phyloP scores from a whole-genome alignment of 2,329 filamentous ascomycete species.

The Lomentospora prolificans region DNA sequence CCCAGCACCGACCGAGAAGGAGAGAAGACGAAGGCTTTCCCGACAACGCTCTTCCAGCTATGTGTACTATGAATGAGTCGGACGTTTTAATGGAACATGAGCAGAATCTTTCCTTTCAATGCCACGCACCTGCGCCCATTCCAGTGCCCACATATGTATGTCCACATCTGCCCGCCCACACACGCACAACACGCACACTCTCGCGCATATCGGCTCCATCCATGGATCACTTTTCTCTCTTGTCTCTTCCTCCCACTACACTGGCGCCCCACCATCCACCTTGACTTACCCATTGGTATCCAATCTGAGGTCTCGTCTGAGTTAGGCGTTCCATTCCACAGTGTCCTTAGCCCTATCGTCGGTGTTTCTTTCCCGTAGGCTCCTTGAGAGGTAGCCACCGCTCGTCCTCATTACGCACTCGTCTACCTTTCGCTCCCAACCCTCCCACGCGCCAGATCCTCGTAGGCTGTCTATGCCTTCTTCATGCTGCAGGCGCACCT shows the following conservation, averaged over 20 bases:
- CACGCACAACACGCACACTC: slow-evolving; percentile 2
- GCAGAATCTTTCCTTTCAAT: not conserved
- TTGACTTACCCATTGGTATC: not conserved
- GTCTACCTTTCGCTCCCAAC: not conserved
- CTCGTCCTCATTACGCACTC: not conserved
- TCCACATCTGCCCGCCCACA: slow-evolving; percentile 4
- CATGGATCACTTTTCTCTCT: not conserved
- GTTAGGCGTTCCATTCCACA: not conserved
- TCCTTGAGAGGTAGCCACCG: not conserved
- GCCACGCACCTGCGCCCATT: not conserved
- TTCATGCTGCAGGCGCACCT: not conserved
- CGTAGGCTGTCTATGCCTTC: not conserved
- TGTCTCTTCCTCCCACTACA: not conserved
- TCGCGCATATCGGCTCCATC: slow-evolving; percentile 3
- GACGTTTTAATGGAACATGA: not conserved
- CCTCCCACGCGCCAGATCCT: not conserved
- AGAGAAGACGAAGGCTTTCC: not conserved
- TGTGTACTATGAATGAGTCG: not conserved
- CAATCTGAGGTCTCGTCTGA: not conserved
- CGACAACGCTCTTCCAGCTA: not conserved
- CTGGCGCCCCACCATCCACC: not conserved
- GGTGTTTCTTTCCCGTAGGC: not conserved
- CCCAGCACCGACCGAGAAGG: not conserved
- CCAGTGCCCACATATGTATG: slow-evolving; percentile 2
- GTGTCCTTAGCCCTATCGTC: not conserved